Base-by-base conservation (phyloP, 2,329 filamentous ascomycete species). In the Teratosphaeria epicoccoides region DNA sequence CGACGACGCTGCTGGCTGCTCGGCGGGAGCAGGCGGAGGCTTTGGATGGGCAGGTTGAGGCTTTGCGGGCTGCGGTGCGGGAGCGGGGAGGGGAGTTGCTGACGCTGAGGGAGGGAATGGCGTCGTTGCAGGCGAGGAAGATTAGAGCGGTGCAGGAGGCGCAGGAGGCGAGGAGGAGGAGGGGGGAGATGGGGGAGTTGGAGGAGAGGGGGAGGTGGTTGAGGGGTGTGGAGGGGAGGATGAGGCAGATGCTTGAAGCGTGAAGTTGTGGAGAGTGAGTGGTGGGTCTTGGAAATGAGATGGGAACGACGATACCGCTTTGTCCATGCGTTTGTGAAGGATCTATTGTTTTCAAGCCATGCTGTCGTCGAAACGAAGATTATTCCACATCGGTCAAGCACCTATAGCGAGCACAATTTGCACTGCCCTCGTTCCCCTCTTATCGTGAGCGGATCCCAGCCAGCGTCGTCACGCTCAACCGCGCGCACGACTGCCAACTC, bases 181-280 rank as follows among this genome's bases (percentile, higher is more conserved):
- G 82, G 65, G 84, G 88, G 61, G 66, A 76, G 65, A 63, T 81
- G 4, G 81, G 81, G 14, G 85, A 88, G 60, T 67, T 89, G 26
- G 87, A 90, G 66, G 83, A 87, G 67, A 77, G 82, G 59, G 87
- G 84, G 5, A 74, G 85, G 58, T 91, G 87, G 87, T 82, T 83
- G 70, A 78, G 80, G 58, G 83, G 82, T 17, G 81, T 80, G n/a
- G 85, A 88, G 63, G 70, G 72, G 7, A 77, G 70, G 12, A 66
- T 89, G 66, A 80, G 72, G 62, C 75, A 78, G 53, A 80, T 86
- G 69, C 64, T 88, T 59, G 80, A 82, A 57, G 71, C 82, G 2
- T 66, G 57, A 66, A 6, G 6, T 22, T 7, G 20, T 26, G 44
- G n/a, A n/a, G n/a, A n/a, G n/a, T n/a, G n/a, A n/a, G n/a, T n/a